phyloP scores from a whole-genome alignment of 202 grass and related monocot species.

The Schoenoplectus tabernaemontani region DNA sequence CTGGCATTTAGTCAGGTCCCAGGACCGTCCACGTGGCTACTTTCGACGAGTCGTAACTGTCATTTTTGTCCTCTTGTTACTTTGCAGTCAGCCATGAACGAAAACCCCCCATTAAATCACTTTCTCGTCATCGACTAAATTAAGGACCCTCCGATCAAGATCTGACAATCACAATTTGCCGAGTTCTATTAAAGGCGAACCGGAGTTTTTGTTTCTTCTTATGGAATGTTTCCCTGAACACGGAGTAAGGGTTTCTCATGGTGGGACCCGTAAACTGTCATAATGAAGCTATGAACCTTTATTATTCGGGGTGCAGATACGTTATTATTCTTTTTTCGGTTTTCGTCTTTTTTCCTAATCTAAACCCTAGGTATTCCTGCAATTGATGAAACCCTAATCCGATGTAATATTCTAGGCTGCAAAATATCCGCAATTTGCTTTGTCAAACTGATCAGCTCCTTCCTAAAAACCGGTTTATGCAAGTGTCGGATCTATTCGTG shows the following conservation, averaged over 20 bases:
- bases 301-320: not conserved
- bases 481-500: constrained; percentile 22
- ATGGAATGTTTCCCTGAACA: not conserved
- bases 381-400: constrained; percentile 36
- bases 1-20: too few relatives aligned
- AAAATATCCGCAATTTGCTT: constrained; percentile 22
- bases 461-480: constrained; percentile 2
- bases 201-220: constrained; percentile 17
- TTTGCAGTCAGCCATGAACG: not conserved
- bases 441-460: constrained; percentile 26
- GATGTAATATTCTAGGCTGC: constrained; percentile 17
- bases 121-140: not conserved
- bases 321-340: not conserved
- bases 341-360: constrained; percentile 14
- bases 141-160: constrained; percentile 20
- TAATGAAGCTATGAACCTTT: not conserved
- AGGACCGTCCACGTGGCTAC: not conserved
- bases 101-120: not conserved
- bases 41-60: not conserved
- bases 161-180: constrained; percentile 5
- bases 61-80: not conserved
- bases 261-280: not conserved
- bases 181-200: constrained; percentile 6
- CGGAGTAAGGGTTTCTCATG: not conserved
- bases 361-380: constrained; percentile 50